Conservation (phyloP, 1,284 basidiomycete genomes). For the Ustilago nuda region DNA sequence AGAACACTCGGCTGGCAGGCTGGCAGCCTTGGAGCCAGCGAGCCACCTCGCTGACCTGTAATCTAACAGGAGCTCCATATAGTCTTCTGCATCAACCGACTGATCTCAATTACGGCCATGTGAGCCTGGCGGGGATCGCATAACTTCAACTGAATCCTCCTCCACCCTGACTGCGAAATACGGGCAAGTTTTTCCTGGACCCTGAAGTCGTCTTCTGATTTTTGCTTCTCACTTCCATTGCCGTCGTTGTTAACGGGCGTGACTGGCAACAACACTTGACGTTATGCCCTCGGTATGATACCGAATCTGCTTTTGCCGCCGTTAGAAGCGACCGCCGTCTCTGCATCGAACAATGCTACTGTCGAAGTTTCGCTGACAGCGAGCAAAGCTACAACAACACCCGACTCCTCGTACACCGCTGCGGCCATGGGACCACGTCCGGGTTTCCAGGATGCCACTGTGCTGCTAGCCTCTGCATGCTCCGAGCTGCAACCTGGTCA, state of each 20-base stretch:
- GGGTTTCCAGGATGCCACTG: conserved; percentile 34
- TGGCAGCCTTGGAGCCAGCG: no score
- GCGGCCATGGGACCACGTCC: conserved; percentile 3
- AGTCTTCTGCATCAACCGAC: no score
- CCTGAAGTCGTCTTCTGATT: not conserved
- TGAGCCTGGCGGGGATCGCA: no score
- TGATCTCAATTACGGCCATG: no score
- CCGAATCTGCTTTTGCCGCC: not conserved
- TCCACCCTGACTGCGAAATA: not conserved
- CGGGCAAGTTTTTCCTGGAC: conserved; percentile 3
- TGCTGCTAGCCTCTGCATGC: conserved; percentile 34
- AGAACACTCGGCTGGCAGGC: no score
- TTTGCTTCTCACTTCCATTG: not conserved
- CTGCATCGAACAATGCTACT: not conserved
- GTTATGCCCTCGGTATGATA: not conserved
- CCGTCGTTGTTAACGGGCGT: not conserved
- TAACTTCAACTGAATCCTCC: not conserved
- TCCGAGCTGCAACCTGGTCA: conserved; percentile 71
- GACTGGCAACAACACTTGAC: not conserved
- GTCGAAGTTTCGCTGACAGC: not conserved
- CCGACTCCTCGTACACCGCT: not conserved
- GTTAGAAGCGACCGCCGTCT: not conserved
- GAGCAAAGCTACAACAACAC: not conserved
- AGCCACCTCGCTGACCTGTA: no score
- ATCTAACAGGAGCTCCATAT: no score